Conservation (phyloP, 108 stramenopile genomes). For the Poteriospumella lacustris region DNA sequence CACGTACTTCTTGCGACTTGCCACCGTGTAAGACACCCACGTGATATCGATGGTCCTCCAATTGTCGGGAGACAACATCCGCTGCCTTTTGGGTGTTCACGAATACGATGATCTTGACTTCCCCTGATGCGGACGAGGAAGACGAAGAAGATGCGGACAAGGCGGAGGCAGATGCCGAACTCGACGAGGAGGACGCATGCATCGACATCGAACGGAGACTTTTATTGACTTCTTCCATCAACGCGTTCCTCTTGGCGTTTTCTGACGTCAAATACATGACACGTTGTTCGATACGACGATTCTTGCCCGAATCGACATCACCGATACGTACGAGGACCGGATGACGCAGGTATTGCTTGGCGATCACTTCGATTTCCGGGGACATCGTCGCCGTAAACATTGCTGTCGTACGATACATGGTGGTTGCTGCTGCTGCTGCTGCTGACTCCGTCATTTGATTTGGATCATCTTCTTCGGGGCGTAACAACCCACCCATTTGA, state of each 20-base stretch:
- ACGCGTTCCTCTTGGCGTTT: slow-evolving; percentile 63
- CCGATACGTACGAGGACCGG: slow-evolving; percentile 80
- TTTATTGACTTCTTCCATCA: not conserved
- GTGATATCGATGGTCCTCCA: not conserved
- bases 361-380: slow-evolving; percentile 78
- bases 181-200: not conserved
- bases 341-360: slow-evolving; percentile 79
- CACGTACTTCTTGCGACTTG: slow-evolving; percentile 92
- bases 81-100: slow-evolving; percentile 84
- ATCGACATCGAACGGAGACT: not conserved
- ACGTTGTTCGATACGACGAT: slow-evolving; percentile 81
- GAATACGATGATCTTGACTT: slow-evolving; percentile 88
- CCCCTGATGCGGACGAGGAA: too few species aligned
- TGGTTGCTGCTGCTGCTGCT: slow-evolving; percentile 3
- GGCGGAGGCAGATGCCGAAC: not conserved
- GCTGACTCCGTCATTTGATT: not conserved
- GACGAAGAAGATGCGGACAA: not conserved
- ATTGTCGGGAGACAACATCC: slow-evolving; percentile 35
- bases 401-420: slow-evolving; percentile 74
- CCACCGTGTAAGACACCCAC: slow-evolving; percentile 86
- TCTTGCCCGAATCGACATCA: slow-evolving; percentile 81
- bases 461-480: slow-evolving; percentile 66
- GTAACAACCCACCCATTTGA: slow-evolving; percentile 77
- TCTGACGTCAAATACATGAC: slow-evolving; percentile 70
- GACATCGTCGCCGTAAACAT: slow-evolving; percentile 99